Conservation (phyloP, 2,329 filamentous ascomycete species). For the Neofusicoccum sp. region DNA sequence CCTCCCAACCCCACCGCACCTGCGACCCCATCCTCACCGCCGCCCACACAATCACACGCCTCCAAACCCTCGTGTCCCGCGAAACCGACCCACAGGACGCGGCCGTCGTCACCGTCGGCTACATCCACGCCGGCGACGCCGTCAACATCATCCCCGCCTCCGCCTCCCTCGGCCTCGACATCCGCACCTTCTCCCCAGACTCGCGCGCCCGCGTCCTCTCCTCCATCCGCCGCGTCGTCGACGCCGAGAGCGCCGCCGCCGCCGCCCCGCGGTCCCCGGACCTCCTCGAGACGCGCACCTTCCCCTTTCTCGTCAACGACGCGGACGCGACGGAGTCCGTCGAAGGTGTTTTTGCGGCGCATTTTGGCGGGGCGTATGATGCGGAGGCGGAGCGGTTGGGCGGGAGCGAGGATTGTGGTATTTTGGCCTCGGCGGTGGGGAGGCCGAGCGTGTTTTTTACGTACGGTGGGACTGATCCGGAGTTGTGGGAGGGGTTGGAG, state of each 20-base stretch:
- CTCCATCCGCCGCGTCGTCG: constrained; percentile 53
- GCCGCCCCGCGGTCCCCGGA: constrained; percentile 45
- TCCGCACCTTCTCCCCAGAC: constrained; percentile 47
- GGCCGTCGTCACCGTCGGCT: constrained; percentile 59
- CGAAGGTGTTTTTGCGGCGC: constrained; percentile 43
- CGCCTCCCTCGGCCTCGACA: constrained; percentile 56
- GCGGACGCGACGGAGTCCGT: constrained; percentile 42
- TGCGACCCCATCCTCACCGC: constrained; percentile 61
- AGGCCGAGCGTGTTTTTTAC: constrained; percentile 57
- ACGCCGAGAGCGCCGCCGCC: constrained; percentile 54
- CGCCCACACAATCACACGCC: constrained; percentile 53
- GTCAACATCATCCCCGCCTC: constrained; percentile 60
- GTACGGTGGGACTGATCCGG: constrained; percentile 53
- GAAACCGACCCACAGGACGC: constrained; percentile 55
- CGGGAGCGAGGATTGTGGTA: constrained; percentile 59
- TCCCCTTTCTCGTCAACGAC: constrained; percentile 56
- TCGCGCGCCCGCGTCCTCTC: constrained; percentile 49
- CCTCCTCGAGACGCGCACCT: constrained; percentile 42
- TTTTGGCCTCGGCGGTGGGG: constrained; percentile 51
- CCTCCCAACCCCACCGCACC: constrained; percentile 54
- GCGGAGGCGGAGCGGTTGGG: constrained; percentile 42
- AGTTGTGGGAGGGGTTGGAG: constrained; percentile 51
- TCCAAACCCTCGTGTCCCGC: constrained; percentile 60
- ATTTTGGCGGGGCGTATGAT: constrained; percentile 45
- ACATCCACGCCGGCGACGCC: constrained; percentile 57